Conservation (phyloP, 176 grass and related monocot genomes). For the Cenchrus purpureus region DNA sequence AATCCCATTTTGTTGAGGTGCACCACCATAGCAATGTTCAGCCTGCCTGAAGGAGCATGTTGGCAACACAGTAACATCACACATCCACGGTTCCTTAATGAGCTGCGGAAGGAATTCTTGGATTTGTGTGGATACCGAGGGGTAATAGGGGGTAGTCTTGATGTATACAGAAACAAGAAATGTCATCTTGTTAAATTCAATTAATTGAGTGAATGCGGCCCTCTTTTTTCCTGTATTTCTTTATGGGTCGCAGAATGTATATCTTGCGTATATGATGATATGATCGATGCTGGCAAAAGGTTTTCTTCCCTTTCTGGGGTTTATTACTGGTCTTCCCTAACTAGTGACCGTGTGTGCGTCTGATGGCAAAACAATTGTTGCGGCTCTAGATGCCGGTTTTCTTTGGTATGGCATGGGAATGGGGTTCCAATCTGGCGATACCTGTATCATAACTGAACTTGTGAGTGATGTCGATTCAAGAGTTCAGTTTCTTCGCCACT, state of each 20-base stretch:
- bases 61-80: slow-evolving; percentile 9
- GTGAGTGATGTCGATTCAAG: background rate
- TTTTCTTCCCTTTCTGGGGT: background rate
- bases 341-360: background rate
- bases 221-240: background rate
- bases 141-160: background rate
- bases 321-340: background rate
- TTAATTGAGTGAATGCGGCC: slow-evolving; percentile 29
- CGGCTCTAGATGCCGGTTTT: background rate
- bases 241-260: background rate
- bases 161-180: slow-evolving; percentile 45
- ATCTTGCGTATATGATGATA: background rate
- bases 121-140: slow-evolving; percentile 18
- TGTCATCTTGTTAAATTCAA: slow-evolving; percentile 33
- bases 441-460: background rate
- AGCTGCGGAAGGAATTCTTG: background rate
- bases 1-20: slow-evolving; percentile 5
- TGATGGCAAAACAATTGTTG: background rate
- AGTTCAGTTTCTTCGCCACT: background rate
- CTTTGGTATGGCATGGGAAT: background rate
- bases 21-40: no score
- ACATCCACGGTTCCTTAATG: background rate
- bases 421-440: background rate
- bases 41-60: no score
- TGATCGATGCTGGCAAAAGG: background rate